phyloP scores from a whole-genome alignment of 345 rosid genomes.

The Limnanthes douglasii region DNA sequence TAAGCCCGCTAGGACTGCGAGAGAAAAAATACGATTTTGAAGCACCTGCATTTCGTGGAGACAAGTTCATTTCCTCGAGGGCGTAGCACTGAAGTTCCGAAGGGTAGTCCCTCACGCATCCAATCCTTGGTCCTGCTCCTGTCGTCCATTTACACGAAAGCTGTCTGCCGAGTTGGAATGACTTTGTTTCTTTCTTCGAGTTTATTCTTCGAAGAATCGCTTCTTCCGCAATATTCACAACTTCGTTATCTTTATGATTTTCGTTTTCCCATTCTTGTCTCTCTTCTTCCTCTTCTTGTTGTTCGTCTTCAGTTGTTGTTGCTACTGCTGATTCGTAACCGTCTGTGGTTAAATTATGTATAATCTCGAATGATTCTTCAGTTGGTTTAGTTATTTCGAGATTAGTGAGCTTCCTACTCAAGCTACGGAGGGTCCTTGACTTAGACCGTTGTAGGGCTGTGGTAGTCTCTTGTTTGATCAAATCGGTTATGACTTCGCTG shows the following conservation, averaged over 20 bases:
- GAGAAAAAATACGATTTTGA: conserved; percentile 22
- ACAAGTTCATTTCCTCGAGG: conserved; percentile 70
- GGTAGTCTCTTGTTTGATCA: conserved; percentile 15
- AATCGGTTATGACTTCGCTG: conserved; percentile 11
- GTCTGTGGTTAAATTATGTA: conserved; percentile 9
- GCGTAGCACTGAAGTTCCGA: conserved; percentile 71
- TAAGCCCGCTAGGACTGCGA: no score
- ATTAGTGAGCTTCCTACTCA: conserved; percentile 18
- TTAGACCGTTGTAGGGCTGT: conserved; percentile 9
- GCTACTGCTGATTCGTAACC: conserved; percentile 30
- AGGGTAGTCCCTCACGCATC: conserved; percentile 89
- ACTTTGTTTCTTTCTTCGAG: conserved; percentile 36
- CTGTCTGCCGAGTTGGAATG: conserved; percentile 77
- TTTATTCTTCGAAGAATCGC: conserved; percentile 41
- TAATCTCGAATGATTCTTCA: conserved; percentile 11
- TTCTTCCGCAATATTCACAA: conserved; percentile 25
- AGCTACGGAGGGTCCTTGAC: conserved; percentile 6
- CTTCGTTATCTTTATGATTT: conserved; percentile 18
- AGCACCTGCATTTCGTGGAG: conserved; percentile 41
- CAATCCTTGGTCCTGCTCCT: conserved; percentile 93
- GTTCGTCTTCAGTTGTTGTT: conserved; percentile 11
- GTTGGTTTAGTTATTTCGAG: conserved; percentile 29
- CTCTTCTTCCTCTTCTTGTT: conserved; percentile 9
- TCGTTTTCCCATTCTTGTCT: conserved; percentile 10
- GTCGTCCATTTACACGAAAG: conserved; percentile 84